Base-by-base conservation (phyloP, 2,329 filamentous ascomycete genomes). In the Didymosphaeria variabile region DNA sequence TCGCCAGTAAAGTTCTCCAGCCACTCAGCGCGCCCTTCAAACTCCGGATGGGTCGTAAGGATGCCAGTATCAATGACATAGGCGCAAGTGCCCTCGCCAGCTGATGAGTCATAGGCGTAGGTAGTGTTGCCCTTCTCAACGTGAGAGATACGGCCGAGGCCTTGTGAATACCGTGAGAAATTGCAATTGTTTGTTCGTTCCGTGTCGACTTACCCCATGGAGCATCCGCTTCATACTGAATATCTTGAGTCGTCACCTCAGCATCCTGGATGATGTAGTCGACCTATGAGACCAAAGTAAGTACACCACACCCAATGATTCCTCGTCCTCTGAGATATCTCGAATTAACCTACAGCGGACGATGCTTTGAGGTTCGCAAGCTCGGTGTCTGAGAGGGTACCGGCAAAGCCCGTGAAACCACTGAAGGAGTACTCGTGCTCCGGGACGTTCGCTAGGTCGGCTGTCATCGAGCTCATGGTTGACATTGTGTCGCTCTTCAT, bases 21-120 rank as follows among this genome's bases (percentile, higher is more conserved):
- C 53, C 68, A 73, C 7, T 57, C 52, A 17, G 72, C 74, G 15
- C 77, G 74, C 50, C 71, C 72, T 67, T 72, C 71, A 21, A 79
- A 77, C 15, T 79, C 74, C 4, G 71, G 65, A 75, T 91, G 88
- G 3, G 79, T 81, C 19, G 78, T 73, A 42, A 79, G 76, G 72
- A 91, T 86, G 62, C 89, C 88, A 6, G 88, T 90, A 74, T 91
- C 89, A 31, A 91, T 83, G 21, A 91, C 79, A 72, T 87, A 91
- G 29, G 82, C 85, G 21, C 85, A 88, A 67, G 73, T 74, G 17
- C 74, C 73, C 31, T 68, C 61, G 19, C 78, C 79, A 29, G 78
- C 76, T 26, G 66, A 73, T 47, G 67, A 67, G 51, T 81, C 79
- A 55, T 78, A 81, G 26, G 74, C 59, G 58, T 80, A 80, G 10